Base-by-base conservation (phyloP, 306 rosid species). In the Malus fusca region DNA sequence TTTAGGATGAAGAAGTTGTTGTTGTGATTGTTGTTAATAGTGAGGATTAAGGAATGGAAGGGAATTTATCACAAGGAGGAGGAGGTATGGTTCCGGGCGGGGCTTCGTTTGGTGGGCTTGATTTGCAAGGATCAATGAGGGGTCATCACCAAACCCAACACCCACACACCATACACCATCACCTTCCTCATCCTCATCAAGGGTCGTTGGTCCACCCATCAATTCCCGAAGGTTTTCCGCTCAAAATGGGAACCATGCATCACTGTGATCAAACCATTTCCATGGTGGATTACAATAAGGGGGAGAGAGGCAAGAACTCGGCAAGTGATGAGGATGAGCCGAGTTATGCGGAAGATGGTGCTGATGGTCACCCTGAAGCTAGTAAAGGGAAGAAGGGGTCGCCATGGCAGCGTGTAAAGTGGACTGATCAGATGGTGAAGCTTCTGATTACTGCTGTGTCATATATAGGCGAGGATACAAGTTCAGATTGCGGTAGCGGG, bases 361-460 rank as follows among this genome's bases (percentile, higher is more conserved):
- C 60, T 68, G 97, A 89, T 72, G 91, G 88, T 72, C 87, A 84
- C 22, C 81, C 74, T 55, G 94, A 93, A 79, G 83, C 33, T 0
- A 67, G 63, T 61, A 79, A 80, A 83, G 92, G 91, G 87, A 90
- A 86, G 84, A 93, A 85, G 82, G 91, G 88, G 31, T 84, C 77
- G 0, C 83, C 87, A 6, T 93, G 98, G 98, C 94, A 91, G 75
- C 92, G 96, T 18, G 92, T 93, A 72, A 91, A 91, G 82, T 93
- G 98, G 98, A 87, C 96, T 6, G 94, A 91, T 85, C 88, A 86
- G 87, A 93, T 91, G 97, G 98, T 93, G 83, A 91, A 61, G 90
- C 97, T 93, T 83, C 62, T 91, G 82, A 91, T 93, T 59, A 93
- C 96, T 9, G 93, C 96, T 3, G 92, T 91, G 21, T 93, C 98